These are phyloP conservation scores for Nicotiana paniculata DNA, from an alignment of 257 asterid species.

Conservation along the genomic window DNA sequence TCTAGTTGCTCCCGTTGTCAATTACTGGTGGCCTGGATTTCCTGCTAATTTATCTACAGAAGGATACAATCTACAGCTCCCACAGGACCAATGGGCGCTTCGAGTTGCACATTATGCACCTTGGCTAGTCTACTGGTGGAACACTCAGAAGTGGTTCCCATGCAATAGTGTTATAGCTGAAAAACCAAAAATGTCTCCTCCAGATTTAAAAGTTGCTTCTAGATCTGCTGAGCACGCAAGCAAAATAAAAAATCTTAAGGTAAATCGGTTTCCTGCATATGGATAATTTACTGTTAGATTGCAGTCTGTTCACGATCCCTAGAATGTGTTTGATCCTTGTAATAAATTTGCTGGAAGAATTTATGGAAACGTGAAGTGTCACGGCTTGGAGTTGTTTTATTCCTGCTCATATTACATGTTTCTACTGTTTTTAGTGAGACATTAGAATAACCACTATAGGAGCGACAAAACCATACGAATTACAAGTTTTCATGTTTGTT, in stretches of 20 bases:
- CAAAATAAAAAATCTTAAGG: not conserved
- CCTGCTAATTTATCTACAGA: constrained; percentile 39
- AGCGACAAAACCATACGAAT: not conserved
- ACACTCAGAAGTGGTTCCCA: constrained; percentile 63
- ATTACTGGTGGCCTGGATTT: constrained; percentile 66
- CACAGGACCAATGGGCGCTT: constrained; percentile 54
- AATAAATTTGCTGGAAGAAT: not conserved
- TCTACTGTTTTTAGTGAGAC: not conserved
- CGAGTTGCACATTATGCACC: constrained; percentile 58
- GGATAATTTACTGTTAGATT: not conserved
- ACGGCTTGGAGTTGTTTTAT: not conserved
- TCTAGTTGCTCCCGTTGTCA: constrained; percentile 45
- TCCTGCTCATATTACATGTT: not conserved
- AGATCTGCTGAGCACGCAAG: not conserved
- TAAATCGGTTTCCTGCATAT: not conserved
- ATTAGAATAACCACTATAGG: not conserved
- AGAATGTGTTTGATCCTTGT: not conserved
- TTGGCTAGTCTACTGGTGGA: constrained; percentile 63
- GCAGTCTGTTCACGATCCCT: not conserved
- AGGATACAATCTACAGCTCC: constrained; percentile 34
- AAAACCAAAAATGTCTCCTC: constrained; percentile 28
- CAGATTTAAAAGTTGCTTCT: constrained; percentile 35
- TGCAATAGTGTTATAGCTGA: constrained; percentile 38
- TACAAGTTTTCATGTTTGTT: not conserved
- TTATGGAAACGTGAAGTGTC: not conserved